Conservation (phyloP, 139 green algal genomes). For the Marvania coccoides region DNA sequence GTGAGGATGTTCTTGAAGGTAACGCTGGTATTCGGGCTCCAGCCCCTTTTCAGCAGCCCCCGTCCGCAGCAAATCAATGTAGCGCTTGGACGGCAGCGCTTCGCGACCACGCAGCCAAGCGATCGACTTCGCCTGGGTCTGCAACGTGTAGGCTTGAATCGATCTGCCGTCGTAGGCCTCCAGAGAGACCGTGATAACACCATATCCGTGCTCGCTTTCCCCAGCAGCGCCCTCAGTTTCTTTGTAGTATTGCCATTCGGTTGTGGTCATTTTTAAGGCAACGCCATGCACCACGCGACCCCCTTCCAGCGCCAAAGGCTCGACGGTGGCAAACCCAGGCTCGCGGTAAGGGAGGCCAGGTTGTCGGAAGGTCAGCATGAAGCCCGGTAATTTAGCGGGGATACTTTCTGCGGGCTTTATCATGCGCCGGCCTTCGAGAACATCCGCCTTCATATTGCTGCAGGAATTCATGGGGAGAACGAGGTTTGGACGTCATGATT, state of each 20-base stretch:
- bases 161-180: slow-evolving; percentile 5
- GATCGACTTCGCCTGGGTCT: not conserved
- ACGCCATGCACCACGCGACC: slow-evolving; percentile 8
- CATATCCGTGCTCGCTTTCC: slow-evolving; percentile 4
- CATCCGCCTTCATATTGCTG: slow-evolving; percentile 3
- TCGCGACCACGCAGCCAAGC: not conserved
- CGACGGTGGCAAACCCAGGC: slow-evolving; percentile 10
- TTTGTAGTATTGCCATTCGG: slow-evolving; percentile 3
- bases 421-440: slow-evolving; percentile 13
- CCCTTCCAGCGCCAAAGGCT: not conserved
- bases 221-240: slow-evolving; percentile 13
- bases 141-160: slow-evolving; percentile 1
- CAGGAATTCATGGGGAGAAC: not conserved
- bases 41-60: slow-evolving; percentile 7
- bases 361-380: slow-evolving; percentile 5
- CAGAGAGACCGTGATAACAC: not conserved
- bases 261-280: slow-evolving; percentile 6
- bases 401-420: slow-evolving; percentile 7
- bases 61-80: slow-evolving; percentile 9
- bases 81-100: slow-evolving; percentile 10
- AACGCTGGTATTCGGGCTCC: slow-evolving; percentile 6
- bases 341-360: slow-evolving; percentile 13
- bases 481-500: not conserved
- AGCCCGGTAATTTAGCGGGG: slow-evolving; percentile 7
- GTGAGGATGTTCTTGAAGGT: not conserved